A percentile compares a stretch with the other conserved stretches of the same genome.
phyloP scores from a whole-genome alignment of 805 yeast genomes.

The Metschnikowia drakensbergensis region DNA sequence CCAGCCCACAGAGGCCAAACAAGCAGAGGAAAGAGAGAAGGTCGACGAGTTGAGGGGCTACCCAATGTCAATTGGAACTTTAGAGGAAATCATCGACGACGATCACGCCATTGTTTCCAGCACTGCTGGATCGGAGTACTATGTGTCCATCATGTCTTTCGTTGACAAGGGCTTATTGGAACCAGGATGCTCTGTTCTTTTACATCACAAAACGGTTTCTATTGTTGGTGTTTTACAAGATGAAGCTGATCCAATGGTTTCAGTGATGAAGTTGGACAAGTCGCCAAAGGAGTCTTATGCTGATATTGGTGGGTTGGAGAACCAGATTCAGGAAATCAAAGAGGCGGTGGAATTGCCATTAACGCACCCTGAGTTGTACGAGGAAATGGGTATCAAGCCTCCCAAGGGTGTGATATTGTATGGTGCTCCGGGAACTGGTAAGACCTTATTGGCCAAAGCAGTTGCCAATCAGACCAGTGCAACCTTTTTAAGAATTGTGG shows the following conservation, averaged over 20 bases:
- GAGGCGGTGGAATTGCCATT: conserved; percentile 95
- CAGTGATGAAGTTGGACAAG: conserved; percentile 96
- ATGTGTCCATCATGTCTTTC: conserved; percentile 91
- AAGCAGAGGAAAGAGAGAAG: conserved; percentile 92
- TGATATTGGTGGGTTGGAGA: conserved; percentile 94
- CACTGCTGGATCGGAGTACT: conserved; percentile 94
- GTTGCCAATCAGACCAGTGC: conserved; percentile 98
- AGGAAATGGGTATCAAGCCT: conserved; percentile 98
- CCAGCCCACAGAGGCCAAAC: conserved; percentile 95
- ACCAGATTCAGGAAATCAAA: conserved; percentile 95
- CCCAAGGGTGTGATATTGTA: conserved; percentile 96
- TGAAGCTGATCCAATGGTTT: conserved; percentile 96
- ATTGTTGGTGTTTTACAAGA: conserved; percentile 98
- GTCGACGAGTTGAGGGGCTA: conserved; percentile 94
- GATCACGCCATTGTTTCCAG: conserved; percentile 98
- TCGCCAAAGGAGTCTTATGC: conserved; percentile 96
- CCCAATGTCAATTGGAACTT: conserved; percentile 93
- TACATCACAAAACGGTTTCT: conserved; percentile 93
- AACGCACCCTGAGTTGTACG: conserved; percentile 94
- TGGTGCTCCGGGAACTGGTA: conserved; percentile 98
- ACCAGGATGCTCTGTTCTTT: conserved; percentile 93
- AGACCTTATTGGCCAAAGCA: conserved; percentile 92
- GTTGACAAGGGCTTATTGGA: conserved; percentile 94
- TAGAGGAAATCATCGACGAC: conserved; percentile 96
- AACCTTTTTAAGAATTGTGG: conserved; percentile 92